phyloP scores from a whole-genome alignment of 2,329 filamentous ascomycete genomes.

The Exophiala phaeomuriformis region DNA sequence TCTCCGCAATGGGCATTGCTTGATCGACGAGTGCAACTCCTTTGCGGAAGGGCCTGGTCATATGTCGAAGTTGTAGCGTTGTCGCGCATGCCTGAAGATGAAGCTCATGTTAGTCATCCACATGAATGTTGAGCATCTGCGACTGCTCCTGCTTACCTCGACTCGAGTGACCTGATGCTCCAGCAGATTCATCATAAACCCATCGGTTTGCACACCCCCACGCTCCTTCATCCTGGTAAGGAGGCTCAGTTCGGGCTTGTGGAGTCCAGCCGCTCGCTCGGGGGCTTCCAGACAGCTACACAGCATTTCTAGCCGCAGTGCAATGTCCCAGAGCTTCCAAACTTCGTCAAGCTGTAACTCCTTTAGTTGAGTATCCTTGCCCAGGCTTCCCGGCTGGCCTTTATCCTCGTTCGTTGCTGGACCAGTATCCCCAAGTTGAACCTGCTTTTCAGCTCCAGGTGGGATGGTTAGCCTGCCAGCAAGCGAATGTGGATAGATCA shows the following conservation, averaged over 20 bases:
- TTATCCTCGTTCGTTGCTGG: slow-evolving; percentile 26
- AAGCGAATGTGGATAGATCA: slow-evolving; percentile 86
- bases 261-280: slow-evolving; percentile 49
- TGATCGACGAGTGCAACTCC: slow-evolving; percentile 62
- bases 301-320: slow-evolving; percentile 82
- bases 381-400: slow-evolving; percentile 53
- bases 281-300: slow-evolving; percentile 78
- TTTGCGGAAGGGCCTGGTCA: slow-evolving; percentile 60
- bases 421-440: slow-evolving; percentile 36
- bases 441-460: slow-evolving; percentile 23
- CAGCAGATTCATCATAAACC: slow-evolving; percentile 79
- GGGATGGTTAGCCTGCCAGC: slow-evolving; percentile 55
- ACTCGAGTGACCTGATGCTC: slow-evolving; percentile 94
- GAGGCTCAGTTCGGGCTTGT: slow-evolving; percentile 74
- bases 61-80: slow-evolving; percentile 69
- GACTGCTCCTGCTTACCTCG: slow-evolving; percentile 64
- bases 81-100: slow-evolving; percentile 66
- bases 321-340: slow-evolving; percentile 85
- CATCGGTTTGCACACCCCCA: slow-evolving; percentile 80
- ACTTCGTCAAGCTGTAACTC: slow-evolving; percentile 72
- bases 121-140: neutral
- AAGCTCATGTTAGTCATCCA: slow-evolving; percentile 27
- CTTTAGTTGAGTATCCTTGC: slow-evolving; percentile 58
- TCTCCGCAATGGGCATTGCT: slow-evolving; percentile 66
- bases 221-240: slow-evolving; percentile 65